Evolutionary conservation across 495 filamentous ascomycete species (phyloP).

Genomic region (Penicillium silybi): DNA sequence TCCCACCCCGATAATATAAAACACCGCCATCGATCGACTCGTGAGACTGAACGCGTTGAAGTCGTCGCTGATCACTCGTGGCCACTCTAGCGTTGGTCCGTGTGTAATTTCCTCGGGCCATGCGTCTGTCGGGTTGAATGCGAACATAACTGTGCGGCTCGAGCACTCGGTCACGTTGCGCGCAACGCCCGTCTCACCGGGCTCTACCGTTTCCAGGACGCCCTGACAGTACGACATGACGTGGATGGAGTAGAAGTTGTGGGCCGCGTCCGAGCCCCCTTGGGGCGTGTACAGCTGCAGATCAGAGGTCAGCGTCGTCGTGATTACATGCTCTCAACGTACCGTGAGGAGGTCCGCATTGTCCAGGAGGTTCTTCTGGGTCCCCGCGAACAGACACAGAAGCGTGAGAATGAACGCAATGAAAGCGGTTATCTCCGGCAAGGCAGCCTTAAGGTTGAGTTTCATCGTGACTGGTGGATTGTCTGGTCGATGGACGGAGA

Average conservation of each 20-base stretch:
- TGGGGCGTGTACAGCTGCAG: slow-evolving; percentile 37
- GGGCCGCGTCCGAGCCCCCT: slow-evolving; percentile 51
- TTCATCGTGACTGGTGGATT: not conserved
- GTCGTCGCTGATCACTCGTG: slow-evolving; percentile 55
- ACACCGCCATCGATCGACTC: slow-evolving; percentile 54
- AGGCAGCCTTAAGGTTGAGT: slow-evolving; percentile 14
- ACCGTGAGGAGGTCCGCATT: slow-evolving; percentile 64
- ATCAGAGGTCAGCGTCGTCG: slow-evolving; percentile 18
- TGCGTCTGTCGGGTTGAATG: slow-evolving; percentile 57
- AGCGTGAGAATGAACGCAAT: slow-evolving; percentile 64
- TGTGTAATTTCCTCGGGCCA: slow-evolving; percentile 54
- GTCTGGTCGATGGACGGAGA: not conserved
- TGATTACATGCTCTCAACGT: slow-evolving; percentile 5
- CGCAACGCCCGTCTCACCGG: slow-evolving; percentile 28
- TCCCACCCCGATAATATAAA: slow-evolving; percentile 62
- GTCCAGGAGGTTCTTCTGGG: slow-evolving; percentile 55
- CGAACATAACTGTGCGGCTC: slow-evolving; percentile 46
- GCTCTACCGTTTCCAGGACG: slow-evolving; percentile 37
- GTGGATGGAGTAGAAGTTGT: slow-evolving; percentile 73
- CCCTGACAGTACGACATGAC: slow-evolving; percentile 69
- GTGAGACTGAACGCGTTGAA: slow-evolving; percentile 49
- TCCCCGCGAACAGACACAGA: slow-evolving; percentile 68
- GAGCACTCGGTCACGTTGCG: slow-evolving; percentile 62
- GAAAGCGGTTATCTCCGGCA: slow-evolving; percentile 36
- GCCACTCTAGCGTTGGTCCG: slow-evolving; percentile 56